phyloP scores from a whole-genome alignment of 2,329 filamentous ascomycete species.

The Fusarium illudens region DNA sequence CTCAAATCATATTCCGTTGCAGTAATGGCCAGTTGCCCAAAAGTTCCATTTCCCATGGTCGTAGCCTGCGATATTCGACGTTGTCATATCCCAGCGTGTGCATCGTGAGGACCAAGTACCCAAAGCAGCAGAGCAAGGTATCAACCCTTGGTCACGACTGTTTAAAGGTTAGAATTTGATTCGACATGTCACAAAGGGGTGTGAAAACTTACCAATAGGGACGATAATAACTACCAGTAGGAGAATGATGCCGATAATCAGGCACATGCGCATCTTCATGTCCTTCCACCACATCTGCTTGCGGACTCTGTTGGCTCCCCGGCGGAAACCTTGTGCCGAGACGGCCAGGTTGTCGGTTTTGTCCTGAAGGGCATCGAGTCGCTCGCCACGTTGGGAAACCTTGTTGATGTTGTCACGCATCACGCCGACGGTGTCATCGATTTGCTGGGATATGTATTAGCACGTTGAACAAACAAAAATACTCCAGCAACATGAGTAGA shows the following conservation, averaged over 20 bases:
- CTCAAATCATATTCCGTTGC: constrained; percentile 45
- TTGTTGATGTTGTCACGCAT: constrained; percentile 99
- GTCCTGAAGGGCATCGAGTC: constrained; percentile 86
- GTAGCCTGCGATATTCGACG: constrained; percentile 42
- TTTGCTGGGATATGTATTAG: constrained; percentile 73
- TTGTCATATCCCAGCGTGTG: constrained; percentile 38
- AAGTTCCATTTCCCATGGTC: constrained; percentile 42
- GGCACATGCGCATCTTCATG: constrained; percentile 99
- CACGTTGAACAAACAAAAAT: neutral
- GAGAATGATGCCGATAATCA: constrained; percentile 89
- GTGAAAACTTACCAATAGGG: constrained; percentile 74
- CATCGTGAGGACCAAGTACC: constrained; percentile 41
- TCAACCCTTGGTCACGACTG: constrained; percentile 51
- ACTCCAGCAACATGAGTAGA: neutral
- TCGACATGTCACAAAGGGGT: neutral
- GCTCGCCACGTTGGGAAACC: constrained; percentile 90
- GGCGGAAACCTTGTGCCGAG: constrained; percentile 93
- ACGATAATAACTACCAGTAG: constrained; percentile 94
- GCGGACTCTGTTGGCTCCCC: constrained; percentile 93
- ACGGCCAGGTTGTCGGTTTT: constrained; percentile 94
- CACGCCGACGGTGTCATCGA: constrained; percentile 91
- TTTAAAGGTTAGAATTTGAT: constrained; percentile 15
- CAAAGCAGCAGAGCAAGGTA: constrained; percentile 29
- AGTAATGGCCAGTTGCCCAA: constrained; percentile 43
- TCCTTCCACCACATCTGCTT: constrained; percentile 99